Conservation (phyloP, 1,284 basidiomycete species). For the Phellopilus nigrolimitatus region DNA sequence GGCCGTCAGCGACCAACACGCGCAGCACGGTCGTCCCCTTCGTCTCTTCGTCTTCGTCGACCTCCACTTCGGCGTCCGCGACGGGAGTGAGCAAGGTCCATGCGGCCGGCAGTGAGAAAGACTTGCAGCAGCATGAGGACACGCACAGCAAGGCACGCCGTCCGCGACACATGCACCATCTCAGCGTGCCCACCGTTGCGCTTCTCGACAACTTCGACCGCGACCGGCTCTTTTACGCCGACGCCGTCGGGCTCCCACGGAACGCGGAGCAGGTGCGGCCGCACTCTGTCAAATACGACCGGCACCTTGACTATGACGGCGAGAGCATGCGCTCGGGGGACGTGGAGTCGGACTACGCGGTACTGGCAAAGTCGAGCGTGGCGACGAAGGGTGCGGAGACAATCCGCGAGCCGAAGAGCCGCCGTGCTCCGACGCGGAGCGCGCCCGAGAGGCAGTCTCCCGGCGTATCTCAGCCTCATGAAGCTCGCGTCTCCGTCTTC, state of each 20-base stretch:
- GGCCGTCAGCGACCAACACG: constrained; percentile 67
- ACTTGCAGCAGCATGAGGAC: too few species aligned
- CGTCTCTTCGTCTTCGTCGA: background rate
- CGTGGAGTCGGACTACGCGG: background rate
- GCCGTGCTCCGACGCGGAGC: background rate
- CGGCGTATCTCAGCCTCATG: background rate
- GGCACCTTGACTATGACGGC: background rate
- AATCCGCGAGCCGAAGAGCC: background rate
- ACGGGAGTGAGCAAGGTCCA: background rate
- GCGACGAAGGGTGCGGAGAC: background rate
- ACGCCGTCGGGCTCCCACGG: background rate
- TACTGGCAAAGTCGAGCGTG: background rate
- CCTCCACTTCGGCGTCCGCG: background rate
- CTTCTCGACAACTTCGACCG: background rate
- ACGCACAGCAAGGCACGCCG: too few species aligned
- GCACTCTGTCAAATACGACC: background rate
- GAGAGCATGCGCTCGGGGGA: background rate
- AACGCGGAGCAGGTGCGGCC: background rate
- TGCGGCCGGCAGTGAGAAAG: background rate
- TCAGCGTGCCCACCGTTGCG: background rate
- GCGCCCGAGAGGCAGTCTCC: background rate
- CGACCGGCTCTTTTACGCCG: background rate
- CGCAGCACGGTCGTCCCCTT: constrained; percentile 36
- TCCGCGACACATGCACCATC: background rate
- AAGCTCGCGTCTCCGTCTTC: background rate